Conservation (phyloP, 2,329 filamentous ascomycete species). For the Fusarium sp. region DNA sequence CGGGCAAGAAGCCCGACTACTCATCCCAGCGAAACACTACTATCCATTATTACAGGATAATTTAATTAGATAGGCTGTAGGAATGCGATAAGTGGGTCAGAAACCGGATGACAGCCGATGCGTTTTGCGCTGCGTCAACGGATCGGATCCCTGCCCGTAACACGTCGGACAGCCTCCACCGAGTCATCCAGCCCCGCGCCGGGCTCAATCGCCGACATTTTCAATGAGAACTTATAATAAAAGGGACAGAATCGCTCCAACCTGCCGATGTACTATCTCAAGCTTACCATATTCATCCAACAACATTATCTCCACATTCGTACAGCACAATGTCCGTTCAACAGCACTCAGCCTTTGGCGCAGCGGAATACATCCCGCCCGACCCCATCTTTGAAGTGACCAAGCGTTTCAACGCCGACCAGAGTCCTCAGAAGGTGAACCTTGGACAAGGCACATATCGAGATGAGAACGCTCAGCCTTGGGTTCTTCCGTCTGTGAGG, state of each 20-base stretch:
- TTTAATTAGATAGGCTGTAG: fast-evolving
- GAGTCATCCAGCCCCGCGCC: background rate
- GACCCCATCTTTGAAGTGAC: slow-evolving; percentile 50
- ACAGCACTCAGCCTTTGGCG: slow-evolving; percentile 28
- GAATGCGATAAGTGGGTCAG: background rate
- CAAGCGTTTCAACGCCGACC: slow-evolving; percentile 45
- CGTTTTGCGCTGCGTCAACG: background rate
- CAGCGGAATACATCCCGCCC: slow-evolving; percentile 40
- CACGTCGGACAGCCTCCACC: background rate
- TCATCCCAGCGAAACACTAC: background rate
- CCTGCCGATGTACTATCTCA: background rate
- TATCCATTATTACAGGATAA: background rate
- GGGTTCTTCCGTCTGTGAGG: slow-evolving; percentile 50
- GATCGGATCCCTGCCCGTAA: background rate
- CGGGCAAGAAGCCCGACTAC: background rate
- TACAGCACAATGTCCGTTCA: background rate
- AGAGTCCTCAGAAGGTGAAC: slow-evolving; percentile 48
- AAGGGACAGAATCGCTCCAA: background rate
- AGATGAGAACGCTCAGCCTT: slow-evolving; percentile 50
- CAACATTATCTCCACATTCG: background rate
- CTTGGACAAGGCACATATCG: slow-evolving; percentile 52
- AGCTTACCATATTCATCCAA: too few species aligned
- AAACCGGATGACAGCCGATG: background rate
- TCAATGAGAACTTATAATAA: background rate
- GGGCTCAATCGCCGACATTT: background rate